These are phyloP conservation scores for Arthrobotrys megalospora DNA, from an alignment of 2,329 filamentous ascomycete species.

Conservation along the genomic window DNA sequence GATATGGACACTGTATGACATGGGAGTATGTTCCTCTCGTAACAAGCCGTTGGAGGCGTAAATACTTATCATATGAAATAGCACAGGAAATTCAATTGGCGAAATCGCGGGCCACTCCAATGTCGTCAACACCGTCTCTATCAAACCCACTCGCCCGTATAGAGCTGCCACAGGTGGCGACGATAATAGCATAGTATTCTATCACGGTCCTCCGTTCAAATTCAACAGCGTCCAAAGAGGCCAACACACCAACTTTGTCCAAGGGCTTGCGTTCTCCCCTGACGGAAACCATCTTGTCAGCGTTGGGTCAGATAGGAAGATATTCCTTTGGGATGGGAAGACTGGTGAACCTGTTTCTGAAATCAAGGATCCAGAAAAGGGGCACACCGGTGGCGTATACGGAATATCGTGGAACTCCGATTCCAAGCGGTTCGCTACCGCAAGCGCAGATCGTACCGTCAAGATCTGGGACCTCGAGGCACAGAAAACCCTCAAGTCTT, in stretches of 20 bases:
- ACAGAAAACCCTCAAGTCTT: slow-evolving; percentile 82
- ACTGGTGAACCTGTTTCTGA: slow-evolving; percentile 85
- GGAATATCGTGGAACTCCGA: slow-evolving; percentile 91
- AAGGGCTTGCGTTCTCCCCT: slow-evolving; percentile 88
- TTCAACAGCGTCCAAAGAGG: slow-evolving; percentile 84
- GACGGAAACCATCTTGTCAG: slow-evolving; percentile 86
- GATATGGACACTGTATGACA: slow-evolving; percentile 66
- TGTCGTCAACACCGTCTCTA: slow-evolving; percentile 89
- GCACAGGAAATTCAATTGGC: slow-evolving; percentile 95
- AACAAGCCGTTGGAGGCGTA: slow-evolving; percentile 68
- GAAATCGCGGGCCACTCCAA: slow-evolving; percentile 94
- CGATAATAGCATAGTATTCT: slow-evolving; percentile 90
- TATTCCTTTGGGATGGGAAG: slow-evolving; percentile 97
- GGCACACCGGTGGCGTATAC: slow-evolving; percentile 93
- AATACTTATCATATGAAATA: slow-evolving; percentile 70
- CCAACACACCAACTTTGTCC: slow-evolving; percentile 89
- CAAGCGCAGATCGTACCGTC: slow-evolving; percentile 93
- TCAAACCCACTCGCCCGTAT: slow-evolving; percentile 90
- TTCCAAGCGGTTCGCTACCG: slow-evolving; percentile 87
- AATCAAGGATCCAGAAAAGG: slow-evolving; percentile 79
- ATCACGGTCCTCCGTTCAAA: slow-evolving; percentile 95
- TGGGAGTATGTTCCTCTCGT: slow-evolving; percentile 70
- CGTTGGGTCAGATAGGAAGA: slow-evolving; percentile 90
- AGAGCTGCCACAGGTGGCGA: slow-evolving; percentile 92
- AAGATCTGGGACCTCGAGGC: slow-evolving; percentile 92